A percentile compares a stretch with the other conserved stretches of the same genome.
These are phyloP conservation scores for Punctularia strigosozonata DNA, from an alignment of 768 basidiomycete species.

Conservation along the genomic window DNA sequence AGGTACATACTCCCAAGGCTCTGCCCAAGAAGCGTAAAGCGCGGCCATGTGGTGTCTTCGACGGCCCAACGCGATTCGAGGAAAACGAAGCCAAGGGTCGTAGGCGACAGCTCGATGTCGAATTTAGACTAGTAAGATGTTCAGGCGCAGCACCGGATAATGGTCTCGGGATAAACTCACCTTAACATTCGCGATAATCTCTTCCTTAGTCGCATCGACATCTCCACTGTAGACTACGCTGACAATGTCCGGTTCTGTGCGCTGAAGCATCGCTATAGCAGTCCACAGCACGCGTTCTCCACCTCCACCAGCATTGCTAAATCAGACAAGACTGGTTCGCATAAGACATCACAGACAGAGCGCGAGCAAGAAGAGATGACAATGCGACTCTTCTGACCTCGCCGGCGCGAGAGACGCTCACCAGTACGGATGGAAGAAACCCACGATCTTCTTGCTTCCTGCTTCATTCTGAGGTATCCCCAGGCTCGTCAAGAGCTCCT, in stretches of 20 bases:
- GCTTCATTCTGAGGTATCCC: constrained; percentile 2
- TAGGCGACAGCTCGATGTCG: constrained; percentile 58
- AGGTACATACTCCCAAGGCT: constrained; percentile 80
- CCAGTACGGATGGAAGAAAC: constrained; percentile 97
- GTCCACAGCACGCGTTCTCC: constrained; percentile 96
- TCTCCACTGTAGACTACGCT: constrained; percentile 89
- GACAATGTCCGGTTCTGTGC: constrained; percentile 48
- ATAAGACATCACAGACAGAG: constrained; percentile 11
- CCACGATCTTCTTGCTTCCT: constrained; percentile 35
- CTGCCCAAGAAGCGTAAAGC: constrained; percentile 90
- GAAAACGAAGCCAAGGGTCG: constrained; percentile 71
- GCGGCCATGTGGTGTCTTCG: constrained; percentile 73
- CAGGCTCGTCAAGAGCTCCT: constrained; percentile 1
- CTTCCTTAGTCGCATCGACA: constrained; percentile 61
- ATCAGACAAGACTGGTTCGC: constrained; percentile 7
- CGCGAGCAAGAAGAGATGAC: constrained; percentile 1
- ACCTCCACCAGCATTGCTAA: constrained; percentile 91
- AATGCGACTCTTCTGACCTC: neutral
- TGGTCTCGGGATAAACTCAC: constrained; percentile 24
- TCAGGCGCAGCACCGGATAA: neutral
- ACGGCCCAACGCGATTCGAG: constrained; percentile 58
- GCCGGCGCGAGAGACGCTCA: constrained; percentile 22
- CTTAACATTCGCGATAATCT: constrained; percentile 74
- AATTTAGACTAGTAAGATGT: constrained; percentile 51
- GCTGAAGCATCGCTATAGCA: constrained; percentile 69